Conservation (phyloP, 805 yeast genomes). For the Middelhovenomyces tepae region DNA sequence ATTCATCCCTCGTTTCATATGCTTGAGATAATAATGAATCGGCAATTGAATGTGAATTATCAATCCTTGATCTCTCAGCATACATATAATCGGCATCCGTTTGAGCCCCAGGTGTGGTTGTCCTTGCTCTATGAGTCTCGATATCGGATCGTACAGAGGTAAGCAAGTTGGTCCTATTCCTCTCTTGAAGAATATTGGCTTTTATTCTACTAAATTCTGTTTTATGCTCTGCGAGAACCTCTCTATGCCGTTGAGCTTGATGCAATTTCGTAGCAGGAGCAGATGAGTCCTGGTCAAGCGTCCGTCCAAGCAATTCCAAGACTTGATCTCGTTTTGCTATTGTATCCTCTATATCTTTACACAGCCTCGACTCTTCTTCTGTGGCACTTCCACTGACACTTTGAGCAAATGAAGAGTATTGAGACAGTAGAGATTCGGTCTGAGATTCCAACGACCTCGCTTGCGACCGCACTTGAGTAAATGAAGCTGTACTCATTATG, state of each 20-base stretch:
- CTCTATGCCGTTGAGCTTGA: slow-evolving; percentile 77
- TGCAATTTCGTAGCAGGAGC: slow-evolving; percentile 67
- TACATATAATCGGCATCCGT: slow-evolving; percentile 64
- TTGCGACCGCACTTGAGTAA: slow-evolving; percentile 60
- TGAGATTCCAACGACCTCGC: slow-evolving; percentile 64
- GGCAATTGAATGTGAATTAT: slow-evolving; percentile 62
- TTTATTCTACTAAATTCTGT: slow-evolving; percentile 52
- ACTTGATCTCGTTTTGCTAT: slow-evolving; percentile 33
- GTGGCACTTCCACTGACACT: slow-evolving; percentile 41
- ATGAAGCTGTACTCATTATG: too few species aligned
- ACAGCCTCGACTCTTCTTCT: slow-evolving; percentile 39
- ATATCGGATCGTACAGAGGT: slow-evolving; percentile 74
- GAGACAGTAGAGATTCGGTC: slow-evolving; percentile 44
- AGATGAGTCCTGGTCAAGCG: slow-evolving; percentile 46
- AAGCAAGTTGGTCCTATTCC: slow-evolving; percentile 66
- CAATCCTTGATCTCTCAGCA: slow-evolving; percentile 67
- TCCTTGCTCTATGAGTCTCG: slow-evolving; percentile 42
- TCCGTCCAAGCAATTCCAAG: slow-evolving; percentile 27
- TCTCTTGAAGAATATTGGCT: slow-evolving; percentile 55
- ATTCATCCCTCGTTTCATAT: slow-evolving; percentile 79
- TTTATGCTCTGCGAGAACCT: slow-evolving; percentile 62
- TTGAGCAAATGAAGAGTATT: slow-evolving; percentile 47
- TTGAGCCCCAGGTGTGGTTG: slow-evolving; percentile 22
- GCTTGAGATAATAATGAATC: slow-evolving; percentile 81
- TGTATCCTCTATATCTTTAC: slow-evolving; percentile 41